Conservation (phyloP, 305 asterid species). For the Coffea humblotiana region DNA sequence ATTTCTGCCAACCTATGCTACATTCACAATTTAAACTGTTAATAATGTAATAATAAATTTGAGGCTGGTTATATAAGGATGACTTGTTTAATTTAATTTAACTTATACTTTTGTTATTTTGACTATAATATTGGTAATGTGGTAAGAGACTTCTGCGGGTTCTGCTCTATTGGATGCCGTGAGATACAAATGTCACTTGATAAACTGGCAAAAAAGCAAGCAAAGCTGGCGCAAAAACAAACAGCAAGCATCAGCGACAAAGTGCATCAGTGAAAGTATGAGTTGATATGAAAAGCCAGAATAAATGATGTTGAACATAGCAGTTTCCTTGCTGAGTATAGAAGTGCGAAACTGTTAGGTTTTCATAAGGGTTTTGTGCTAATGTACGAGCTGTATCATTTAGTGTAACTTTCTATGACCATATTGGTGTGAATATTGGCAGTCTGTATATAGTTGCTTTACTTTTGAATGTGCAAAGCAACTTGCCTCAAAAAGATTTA, state of each 20-base stretch:
- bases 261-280: not conserved
- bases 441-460: slow-evolving; percentile 1
- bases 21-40: not conserved
- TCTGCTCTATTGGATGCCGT: slow-evolving; percentile 29
- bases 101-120: not conserved
- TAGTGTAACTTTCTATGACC: not conserved
- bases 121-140: not conserved
- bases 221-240: not conserved
- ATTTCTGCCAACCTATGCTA: not conserved
- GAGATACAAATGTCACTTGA: slow-evolving; percentile 24
- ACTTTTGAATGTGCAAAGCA: not conserved
- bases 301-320: not conserved
- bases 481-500: not conserved
- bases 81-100: not conserved
- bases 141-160: slow-evolving; percentile 28
- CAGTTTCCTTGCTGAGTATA: not conserved
- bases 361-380: not conserved
- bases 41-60: not conserved
- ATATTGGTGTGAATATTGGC: no score
- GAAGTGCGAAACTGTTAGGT: slow-evolving; percentile 3
- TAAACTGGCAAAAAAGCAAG: slow-evolving; percentile 11
- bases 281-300: not conserved
- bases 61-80: not conserved
- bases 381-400: not conserved
- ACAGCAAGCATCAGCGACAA: not conserved